phyloP scores from a whole-genome alignment of 106 monocot genomes.

The Hemerocallis citrina region DNA sequence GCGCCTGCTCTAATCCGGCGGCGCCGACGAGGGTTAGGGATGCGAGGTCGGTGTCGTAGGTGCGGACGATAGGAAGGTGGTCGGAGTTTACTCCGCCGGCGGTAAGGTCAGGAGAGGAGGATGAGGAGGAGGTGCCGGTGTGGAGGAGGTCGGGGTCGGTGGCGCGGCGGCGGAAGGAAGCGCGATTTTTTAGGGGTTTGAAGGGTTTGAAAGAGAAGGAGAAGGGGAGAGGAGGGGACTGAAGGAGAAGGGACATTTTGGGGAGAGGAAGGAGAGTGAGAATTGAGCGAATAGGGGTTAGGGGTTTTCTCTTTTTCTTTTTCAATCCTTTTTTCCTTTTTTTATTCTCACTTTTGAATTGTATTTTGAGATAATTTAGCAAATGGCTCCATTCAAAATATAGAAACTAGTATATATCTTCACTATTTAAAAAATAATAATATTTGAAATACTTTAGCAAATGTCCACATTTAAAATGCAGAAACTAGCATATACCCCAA shows the following conservation, averaged over 20 bases:
- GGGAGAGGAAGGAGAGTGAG: not conserved
- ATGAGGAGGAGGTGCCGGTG: constrained; percentile 5
- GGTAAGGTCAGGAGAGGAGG: not conserved
- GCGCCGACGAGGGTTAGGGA: constrained; percentile 42
- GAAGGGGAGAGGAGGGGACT: not conserved
- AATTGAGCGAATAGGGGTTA: not conserved
- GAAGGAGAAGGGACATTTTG: not conserved
- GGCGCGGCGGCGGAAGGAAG: not conserved
- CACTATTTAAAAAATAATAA: too few relatives aligned
- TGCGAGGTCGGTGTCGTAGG: constrained; percentile 48
- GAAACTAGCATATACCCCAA: too few relatives aligned
- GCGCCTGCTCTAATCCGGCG: constrained; percentile 40
- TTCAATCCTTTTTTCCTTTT: too few relatives aligned
- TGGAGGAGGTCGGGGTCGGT: constrained; percentile 24
- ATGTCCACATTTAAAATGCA: too few relatives aligned
- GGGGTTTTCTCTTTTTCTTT: too few relatives aligned
- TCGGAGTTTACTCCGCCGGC: not conserved
- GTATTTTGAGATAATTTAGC: too few relatives aligned
- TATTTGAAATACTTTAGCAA: too few relatives aligned
- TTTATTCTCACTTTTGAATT: too few relatives aligned
- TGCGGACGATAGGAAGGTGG: constrained; percentile 47
- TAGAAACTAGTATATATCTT: too few relatives aligned
- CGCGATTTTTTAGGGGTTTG: not conserved
- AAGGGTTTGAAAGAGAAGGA: not conserved
- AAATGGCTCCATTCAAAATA: too few relatives aligned